Evolutionary conservation across 1,284 basidiomycete species (phyloP).

Genomic region (Trichosporon ovoides): DNA sequence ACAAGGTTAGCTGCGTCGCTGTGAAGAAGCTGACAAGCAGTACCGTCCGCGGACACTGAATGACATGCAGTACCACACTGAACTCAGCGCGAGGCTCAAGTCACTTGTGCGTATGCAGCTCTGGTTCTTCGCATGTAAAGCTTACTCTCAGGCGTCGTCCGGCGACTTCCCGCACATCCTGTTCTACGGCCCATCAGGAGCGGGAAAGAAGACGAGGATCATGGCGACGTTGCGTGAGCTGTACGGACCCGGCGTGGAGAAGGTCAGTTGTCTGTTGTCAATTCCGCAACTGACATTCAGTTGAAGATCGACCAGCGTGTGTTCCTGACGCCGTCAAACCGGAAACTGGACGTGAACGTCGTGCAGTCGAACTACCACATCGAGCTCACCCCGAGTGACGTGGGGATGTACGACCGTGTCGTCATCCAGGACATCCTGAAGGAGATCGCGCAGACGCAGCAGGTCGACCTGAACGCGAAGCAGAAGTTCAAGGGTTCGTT

Average conservation of each 20-base stretch:
- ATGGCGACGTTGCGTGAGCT: conserved; percentile 80
- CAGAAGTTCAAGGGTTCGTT: conserved; percentile 87
- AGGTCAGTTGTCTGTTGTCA: conserved; percentile 54
- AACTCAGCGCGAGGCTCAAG: conserved; percentile 71
- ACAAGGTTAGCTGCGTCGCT: conserved; percentile 65
- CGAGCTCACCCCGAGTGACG: conserved; percentile 97
- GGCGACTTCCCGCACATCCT: conserved; percentile 97
- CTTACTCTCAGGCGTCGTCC: conserved; percentile 61
- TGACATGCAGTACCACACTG: conserved; percentile 82
- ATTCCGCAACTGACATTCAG: conserved; percentile 51
- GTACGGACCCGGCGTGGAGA: conserved; percentile 88
- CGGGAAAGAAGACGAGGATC: conserved; percentile 97
- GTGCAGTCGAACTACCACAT: conserved; percentile 98
- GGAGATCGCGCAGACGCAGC: conserved; percentile 98
- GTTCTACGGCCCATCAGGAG: conserved; percentile 95
- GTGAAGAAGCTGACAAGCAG: conserved; percentile 52
- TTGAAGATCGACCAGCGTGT: conserved; percentile 97
- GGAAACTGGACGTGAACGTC: conserved; percentile 94
- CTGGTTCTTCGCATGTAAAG: background rate
- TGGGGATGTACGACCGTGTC: conserved; percentile 89
- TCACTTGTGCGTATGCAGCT: conserved; percentile 58
- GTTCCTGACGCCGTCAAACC: conserved; percentile 88
- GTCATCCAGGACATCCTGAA: conserved; percentile 97
- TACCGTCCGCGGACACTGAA: conserved; percentile 80
- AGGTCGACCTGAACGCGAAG: conserved; percentile 91